Base-by-base conservation (phyloP, 352 stramenopile species). In the Saprolegnia diclina region DNA sequence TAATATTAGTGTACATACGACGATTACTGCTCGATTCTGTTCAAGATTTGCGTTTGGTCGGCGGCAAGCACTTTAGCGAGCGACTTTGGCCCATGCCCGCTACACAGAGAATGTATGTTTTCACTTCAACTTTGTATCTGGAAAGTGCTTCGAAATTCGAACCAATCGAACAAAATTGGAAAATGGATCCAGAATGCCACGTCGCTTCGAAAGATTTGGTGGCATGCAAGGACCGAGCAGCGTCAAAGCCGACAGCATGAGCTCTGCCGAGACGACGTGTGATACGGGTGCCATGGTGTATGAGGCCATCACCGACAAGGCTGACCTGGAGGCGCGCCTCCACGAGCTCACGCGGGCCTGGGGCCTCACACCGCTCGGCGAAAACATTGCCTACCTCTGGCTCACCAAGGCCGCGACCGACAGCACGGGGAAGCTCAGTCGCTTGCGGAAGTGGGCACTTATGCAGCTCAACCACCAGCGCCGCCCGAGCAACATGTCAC, bases 381-480 rank as follows among this genome's bases (percentile, higher is more conserved):
- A 88, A 69, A 74, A 78, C 45, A 84, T 92, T 52, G 72, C 75
- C n/a, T 65, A 83, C 62, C 76, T 85, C 29, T 92, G 85, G 81
- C 64, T 92, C 11, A 40, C 71, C 63, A 67, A 71, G 40, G 77
- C 76, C 21, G 54, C 88, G 5, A 71, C 56, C 6, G 50, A 71
- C 19, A 61, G 76, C 38, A 64, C 77, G 5, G 68, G 75, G n/a
- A 67, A 74, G 24, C 75, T 87, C 26, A 64, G 56, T 29, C 75
- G 77, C 5, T 53, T 95, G 54, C 76, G 80, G 42, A 70, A 79
- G 65, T 95, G 85, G 87, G 66, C 92, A 18, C 53, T 92, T 24
- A 65, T 83, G 74, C 79, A 91, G 64, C 66, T 95, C 18, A 93
- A 92, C 67, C 56, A 72, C 18, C 77, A 79, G 19, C 75, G 72